Evolutionary conservation across 805 yeast genomes (phyloP).

Genomic region (Yarrowia sp.): DNA sequence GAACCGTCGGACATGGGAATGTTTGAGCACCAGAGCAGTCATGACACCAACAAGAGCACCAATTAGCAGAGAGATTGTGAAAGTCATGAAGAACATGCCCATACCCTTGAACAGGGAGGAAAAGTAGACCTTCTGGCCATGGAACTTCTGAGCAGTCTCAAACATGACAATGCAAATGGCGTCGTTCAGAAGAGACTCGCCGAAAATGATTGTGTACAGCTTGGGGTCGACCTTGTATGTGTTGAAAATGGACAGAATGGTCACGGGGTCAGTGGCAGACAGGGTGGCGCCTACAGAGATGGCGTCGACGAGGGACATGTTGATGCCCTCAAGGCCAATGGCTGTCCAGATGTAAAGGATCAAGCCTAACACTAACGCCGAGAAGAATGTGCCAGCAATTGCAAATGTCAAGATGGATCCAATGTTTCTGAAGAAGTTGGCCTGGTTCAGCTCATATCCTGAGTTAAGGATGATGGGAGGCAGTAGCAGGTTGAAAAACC

Average conservation of each 20-base stretch:
- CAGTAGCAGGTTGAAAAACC: slow-evolving; percentile 86
- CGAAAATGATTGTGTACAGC: slow-evolving; percentile 92
- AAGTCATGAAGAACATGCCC: slow-evolving; percentile 88
- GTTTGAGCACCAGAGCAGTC: slow-evolving; percentile 86
- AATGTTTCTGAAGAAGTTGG: slow-evolving; percentile 87
- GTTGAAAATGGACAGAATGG: slow-evolving; percentile 91
- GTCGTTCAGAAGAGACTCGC: slow-evolving; percentile 91
- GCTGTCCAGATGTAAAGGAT: slow-evolving; percentile 87
- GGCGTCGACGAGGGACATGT: slow-evolving; percentile 93
- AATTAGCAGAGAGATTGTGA: slow-evolving; percentile 82
- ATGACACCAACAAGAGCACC: slow-evolving; percentile 85
- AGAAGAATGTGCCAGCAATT: slow-evolving; percentile 92
- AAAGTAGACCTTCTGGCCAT: slow-evolving; percentile 74
- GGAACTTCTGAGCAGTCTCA: slow-evolving; percentile 95
- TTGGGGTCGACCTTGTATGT: slow-evolving; percentile 98
- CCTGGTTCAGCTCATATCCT: slow-evolving; percentile 95
- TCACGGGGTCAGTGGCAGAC: slow-evolving; percentile 98
- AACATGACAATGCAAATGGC: slow-evolving; percentile 99
- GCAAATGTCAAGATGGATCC: slow-evolving; percentile 92
- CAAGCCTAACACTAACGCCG: slow-evolving; percentile 86
- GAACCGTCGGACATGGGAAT: slow-evolving; percentile 85
- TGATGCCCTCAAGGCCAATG: slow-evolving; percentile 82
- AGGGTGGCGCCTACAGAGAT: slow-evolving; percentile 96
- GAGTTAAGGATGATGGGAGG: slow-evolving; percentile 97
- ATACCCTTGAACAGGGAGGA: slow-evolving; percentile 73